Conservation (phyloP, 164 flowering plant genomes). For the Liquidambar formosana region DNA sequence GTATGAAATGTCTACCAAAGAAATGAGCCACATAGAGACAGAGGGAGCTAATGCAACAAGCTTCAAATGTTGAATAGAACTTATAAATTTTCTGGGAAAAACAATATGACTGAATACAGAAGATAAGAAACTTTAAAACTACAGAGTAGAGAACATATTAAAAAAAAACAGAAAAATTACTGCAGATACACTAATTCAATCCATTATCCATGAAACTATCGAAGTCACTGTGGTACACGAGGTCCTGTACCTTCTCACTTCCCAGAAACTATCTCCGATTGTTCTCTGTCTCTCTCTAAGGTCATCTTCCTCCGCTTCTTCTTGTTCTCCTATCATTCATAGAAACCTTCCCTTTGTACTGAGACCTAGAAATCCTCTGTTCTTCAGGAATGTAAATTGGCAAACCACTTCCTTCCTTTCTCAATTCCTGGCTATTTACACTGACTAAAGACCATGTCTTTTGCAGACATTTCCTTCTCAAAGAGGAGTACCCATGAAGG, state of each 20-base stretch:
- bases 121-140: not conserved
- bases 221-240: not conserved
- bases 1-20: too few species aligned
- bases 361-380: not conserved
- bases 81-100: not conserved
- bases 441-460: slow-evolving; percentile 9
- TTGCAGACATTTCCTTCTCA: slow-evolving; percentile 7
- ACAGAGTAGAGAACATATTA: too few species aligned
- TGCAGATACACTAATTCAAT: too few species aligned
- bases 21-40: too few species aligned
- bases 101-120: not conserved
- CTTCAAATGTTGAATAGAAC: not conserved
- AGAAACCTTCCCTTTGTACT: not conserved
- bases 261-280: too few species aligned
- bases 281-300: not conserved
- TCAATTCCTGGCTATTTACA: slow-evolving; percentile 24
- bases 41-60: slow-evolving; percentile 1
- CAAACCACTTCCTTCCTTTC: slow-evolving; percentile 2
- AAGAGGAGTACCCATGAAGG: not conserved
- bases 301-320: not conserved
- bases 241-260: not conserved
- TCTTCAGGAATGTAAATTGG: not conserved
- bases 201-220: not conserved
- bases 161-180: too few species aligned
- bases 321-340: not conserved